These are phyloP conservation scores for Quercus lobata DNA, from an alignment of 331 rosid species.

Conservation along the genomic window DNA sequence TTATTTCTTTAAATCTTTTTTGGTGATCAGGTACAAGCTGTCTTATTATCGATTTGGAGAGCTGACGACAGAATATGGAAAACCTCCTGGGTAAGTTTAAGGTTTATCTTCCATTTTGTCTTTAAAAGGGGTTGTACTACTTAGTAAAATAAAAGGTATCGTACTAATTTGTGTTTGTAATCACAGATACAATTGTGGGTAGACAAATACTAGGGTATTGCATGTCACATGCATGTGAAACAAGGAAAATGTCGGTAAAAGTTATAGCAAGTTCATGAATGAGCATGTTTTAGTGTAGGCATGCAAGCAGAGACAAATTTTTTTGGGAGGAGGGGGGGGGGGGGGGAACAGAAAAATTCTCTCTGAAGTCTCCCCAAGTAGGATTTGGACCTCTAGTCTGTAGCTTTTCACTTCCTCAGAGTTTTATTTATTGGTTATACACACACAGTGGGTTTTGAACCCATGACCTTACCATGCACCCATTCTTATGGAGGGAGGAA, in stretches of 20 bases:
- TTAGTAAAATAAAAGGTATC: not conserved
- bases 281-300: too few relatives aligned
- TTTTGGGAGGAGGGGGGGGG: too few relatives aligned
- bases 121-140: not conserved
- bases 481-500: too few relatives aligned
- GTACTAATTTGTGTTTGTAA: not conserved
- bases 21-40: constrained; percentile 78
- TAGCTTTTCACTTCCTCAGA: too few relatives aligned
- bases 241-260: not conserved
- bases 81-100: constrained; percentile 86
- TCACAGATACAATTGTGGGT: not conserved
- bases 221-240: not conserved
- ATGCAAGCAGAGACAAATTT: not conserved
- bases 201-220: not conserved
- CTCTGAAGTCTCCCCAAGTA: too few relatives aligned
- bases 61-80: constrained; percentile 96
- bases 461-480: too few relatives aligned
- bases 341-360: too few relatives aligned
- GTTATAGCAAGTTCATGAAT: not conserved
- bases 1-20: not conserved
- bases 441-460: too few relatives aligned
- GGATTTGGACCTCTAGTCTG: too few relatives aligned
- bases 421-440: too few relatives aligned
- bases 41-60: constrained; percentile 97
- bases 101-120: constrained; percentile 1